Conservation (phyloP, 129 eudicot genomes). For the Smallanthus sonchifolius region DNA sequence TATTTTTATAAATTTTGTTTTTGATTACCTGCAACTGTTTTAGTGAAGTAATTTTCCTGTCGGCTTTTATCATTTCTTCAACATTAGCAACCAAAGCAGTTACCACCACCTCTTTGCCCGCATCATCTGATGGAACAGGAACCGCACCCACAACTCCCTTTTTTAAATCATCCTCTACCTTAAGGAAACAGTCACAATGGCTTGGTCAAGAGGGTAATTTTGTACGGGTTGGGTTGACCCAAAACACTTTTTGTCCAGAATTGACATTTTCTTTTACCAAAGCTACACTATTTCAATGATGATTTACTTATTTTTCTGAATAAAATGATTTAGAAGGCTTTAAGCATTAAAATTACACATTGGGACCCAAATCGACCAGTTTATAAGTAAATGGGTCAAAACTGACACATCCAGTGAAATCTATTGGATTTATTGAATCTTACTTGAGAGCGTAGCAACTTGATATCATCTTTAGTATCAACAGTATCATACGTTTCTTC, state of each 20-base stretch:
- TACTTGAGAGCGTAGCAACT: constrained; percentile 73
- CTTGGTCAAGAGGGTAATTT: not conserved
- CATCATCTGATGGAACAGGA: constrained; percentile 65
- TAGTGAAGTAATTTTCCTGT: constrained; percentile 83
- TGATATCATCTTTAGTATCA: constrained; percentile 85
- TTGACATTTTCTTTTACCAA: not conserved
- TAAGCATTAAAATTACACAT: not conserved
- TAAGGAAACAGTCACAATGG: constrained; percentile 12
- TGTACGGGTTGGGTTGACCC: not conserved
- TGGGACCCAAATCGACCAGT: not conserved
- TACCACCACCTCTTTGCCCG: constrained; percentile 66
- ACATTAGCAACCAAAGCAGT: constrained; percentile 85
- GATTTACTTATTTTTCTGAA: not conserved
- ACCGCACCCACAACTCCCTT: constrained; percentile 70
- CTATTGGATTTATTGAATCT: constrained; percentile 13
- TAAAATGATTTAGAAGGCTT: not conserved
- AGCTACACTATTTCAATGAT: not conserved
- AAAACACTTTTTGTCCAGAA: not conserved
- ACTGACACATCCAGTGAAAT: not conserved
- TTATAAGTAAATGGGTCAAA: not conserved
- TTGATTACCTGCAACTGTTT: constrained; percentile 82
- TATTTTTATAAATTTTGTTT: not conserved
- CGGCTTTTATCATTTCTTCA: constrained; percentile 92
- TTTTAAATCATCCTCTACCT: constrained; percentile 72
- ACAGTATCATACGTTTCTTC: constrained; percentile 64